These are phyloP conservation scores for Puccinia coronata DNA, from an alignment of 1,284 basidiomycete genomes.

Conservation along the genomic window DNA sequence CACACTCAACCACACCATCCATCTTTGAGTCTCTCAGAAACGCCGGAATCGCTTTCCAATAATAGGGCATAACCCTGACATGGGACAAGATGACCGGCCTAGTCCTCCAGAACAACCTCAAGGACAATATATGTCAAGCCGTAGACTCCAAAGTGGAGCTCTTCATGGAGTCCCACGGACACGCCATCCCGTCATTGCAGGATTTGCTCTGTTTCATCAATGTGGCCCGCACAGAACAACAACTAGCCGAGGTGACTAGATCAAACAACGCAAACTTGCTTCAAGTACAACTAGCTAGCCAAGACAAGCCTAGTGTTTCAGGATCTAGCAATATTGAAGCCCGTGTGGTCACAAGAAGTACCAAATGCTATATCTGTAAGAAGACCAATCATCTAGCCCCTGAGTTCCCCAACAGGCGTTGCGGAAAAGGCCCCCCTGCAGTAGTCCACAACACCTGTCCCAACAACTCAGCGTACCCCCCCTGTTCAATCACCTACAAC, in stretches of 20 bases:
- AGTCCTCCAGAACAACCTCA: background rate
- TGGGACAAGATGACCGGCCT: background rate
- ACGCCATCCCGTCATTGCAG: no score
- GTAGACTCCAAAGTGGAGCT: background rate
- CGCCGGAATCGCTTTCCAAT: background rate
- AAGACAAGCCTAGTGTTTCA: background rate
- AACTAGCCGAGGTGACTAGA: no score
- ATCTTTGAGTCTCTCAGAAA: background rate
- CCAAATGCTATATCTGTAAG: background rate
- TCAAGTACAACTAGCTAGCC: no score
- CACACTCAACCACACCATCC: background rate
- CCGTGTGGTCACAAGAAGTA: background rate
- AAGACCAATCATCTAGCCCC: background rate
- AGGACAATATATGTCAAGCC: background rate
- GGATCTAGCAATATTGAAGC: background rate
- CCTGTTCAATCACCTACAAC: background rate
- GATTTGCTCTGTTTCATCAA: no score
- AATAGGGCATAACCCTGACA: background rate
- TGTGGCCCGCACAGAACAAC: no score
- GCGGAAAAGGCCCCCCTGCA: background rate
- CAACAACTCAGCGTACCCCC: background rate
- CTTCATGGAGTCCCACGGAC: no score
- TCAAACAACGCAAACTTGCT: no score
- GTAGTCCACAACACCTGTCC: no score
- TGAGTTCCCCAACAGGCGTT: background rate